Conservation (phyloP, 495 filamentous ascomycete genomes). For the Aspergillus steynii region DNA sequence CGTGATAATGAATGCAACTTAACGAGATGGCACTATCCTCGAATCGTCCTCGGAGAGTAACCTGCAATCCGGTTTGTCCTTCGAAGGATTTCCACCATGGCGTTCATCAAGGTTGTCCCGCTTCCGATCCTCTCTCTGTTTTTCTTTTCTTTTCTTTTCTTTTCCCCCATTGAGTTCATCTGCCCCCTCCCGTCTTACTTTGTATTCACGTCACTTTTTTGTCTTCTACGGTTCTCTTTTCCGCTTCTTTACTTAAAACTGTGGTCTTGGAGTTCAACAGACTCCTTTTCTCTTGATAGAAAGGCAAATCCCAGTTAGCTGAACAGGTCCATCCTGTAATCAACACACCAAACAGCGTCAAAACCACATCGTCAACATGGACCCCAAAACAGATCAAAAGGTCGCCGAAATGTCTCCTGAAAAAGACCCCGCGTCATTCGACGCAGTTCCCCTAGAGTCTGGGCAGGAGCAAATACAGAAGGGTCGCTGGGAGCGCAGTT, state of each 20-base stretch:
- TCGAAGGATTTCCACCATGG: constrained; percentile 2
- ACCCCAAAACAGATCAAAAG: background rate
- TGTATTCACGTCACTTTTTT: background rate
- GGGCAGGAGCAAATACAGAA: constrained; percentile 43
- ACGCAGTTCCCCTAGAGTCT: constrained; percentile 21
- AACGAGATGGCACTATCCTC: background rate
- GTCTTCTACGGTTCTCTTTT: background rate
- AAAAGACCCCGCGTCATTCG: constrained; percentile 17
- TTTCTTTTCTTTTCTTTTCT: constrained; percentile 2
- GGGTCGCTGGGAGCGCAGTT: constrained; percentile 59
- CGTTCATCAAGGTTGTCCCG: background rate
- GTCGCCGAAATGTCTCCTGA: constrained; percentile 13
- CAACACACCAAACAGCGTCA: background rate
- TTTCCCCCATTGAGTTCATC: background rate
- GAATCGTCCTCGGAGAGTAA: background rate
- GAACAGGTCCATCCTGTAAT: background rate
- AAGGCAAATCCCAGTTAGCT: background rate
- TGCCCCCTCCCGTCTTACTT: background rate
- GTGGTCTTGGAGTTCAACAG: background rate
- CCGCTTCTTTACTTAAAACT: background rate
- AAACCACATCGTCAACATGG: background rate
- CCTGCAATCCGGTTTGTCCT: background rate
- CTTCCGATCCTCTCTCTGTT: background rate
- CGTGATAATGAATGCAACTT: background rate
- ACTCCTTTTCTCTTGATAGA: no score